These are phyloP conservation scores for Marvania coccoides DNA, from an alignment of 139 green algal genomes.

Conservation along the genomic window DNA sequence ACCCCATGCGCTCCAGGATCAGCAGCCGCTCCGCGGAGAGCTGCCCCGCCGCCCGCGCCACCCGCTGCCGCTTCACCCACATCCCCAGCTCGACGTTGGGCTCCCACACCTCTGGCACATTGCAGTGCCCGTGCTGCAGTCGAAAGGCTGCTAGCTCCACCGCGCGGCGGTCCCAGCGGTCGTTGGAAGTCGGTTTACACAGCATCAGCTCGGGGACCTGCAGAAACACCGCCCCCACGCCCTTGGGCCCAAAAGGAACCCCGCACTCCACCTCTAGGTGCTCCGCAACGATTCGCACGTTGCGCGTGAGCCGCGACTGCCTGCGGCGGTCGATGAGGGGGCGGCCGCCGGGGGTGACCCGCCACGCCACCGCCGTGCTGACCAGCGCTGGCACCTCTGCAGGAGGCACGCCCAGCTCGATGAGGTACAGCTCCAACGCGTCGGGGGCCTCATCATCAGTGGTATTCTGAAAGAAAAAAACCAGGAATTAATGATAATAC, in stretches of 20 bases:
- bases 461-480: not conserved
- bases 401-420: constrained; percentile 31
- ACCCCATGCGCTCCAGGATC: constrained; percentile 43
- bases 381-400: constrained; percentile 34
- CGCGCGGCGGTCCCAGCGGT: constrained; percentile 48
- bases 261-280: constrained; percentile 38
- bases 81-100: constrained; percentile 31
- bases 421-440: constrained; percentile 37
- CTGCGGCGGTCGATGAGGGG: constrained; percentile 49
- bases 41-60: constrained; percentile 16
- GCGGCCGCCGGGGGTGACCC: constrained; percentile 43
- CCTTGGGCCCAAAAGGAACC: constrained; percentile 24
- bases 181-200: constrained; percentile 49
- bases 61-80: constrained; percentile 44
- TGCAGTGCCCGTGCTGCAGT: constrained; percentile 39
- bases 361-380: constrained; percentile 38
- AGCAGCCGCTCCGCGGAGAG: constrained; percentile 32
- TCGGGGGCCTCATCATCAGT: not conserved
- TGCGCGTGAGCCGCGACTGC: constrained; percentile 30
- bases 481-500: not conserved
- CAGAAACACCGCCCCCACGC: constrained; percentile 34
- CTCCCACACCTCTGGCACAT: constrained; percentile 42
- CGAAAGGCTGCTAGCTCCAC: constrained; percentile 44
- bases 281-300: constrained; percentile 36
- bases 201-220: constrained; percentile 44